These are phyloP conservation scores for Russula dissimulans DNA, from an alignment of 768 basidiomycete genomes.

Conservation along the genomic window DNA sequence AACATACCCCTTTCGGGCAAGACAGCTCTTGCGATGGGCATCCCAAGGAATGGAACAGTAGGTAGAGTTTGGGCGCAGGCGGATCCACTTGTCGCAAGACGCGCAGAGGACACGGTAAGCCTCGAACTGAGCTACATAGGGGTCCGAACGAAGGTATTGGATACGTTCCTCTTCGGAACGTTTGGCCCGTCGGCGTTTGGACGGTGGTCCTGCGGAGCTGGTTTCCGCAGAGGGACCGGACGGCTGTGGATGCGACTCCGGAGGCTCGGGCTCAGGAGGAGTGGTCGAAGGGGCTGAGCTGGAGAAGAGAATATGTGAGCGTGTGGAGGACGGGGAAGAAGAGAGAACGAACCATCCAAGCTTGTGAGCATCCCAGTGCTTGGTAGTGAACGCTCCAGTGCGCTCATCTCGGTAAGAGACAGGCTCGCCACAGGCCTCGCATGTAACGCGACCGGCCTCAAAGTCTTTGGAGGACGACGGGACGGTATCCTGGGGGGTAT, in stretches of 20 bases:
- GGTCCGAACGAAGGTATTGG: slow-evolving; percentile 56
- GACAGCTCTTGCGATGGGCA: slow-evolving; percentile 73
- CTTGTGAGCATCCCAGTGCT: slow-evolving; percentile 62
- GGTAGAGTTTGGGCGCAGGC: slow-evolving; percentile 76
- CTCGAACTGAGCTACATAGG: slow-evolving; percentile 74
- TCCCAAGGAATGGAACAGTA: slow-evolving; percentile 89
- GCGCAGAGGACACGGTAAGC: slow-evolving; percentile 73
- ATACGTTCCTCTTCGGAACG: slow-evolving; percentile 72
- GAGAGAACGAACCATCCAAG: slow-evolving; percentile 37
- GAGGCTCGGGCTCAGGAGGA: not conserved
- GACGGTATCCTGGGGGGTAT: not conserved
- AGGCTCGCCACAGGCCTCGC: slow-evolving; percentile 50
- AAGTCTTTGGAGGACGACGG: slow-evolving; percentile 37
- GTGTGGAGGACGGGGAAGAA: not conserved
- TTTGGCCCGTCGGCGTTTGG: slow-evolving; percentile 63
- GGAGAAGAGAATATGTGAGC: not conserved
- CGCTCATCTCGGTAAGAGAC: slow-evolving; percentile 61
- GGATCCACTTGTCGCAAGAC: slow-evolving; percentile 78
- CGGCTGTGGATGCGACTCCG: not conserved
- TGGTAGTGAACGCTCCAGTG: slow-evolving; percentile 53
- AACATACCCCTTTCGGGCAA: slow-evolving; percentile 65
- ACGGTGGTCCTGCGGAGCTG: slow-evolving; percentile 13
- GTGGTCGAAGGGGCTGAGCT: slow-evolving; percentile 2
- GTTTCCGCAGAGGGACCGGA: not conserved
- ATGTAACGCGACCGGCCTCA: slow-evolving; percentile 54